Evolutionary conservation across 2,329 filamentous ascomycete species (phyloP), one percentile per base, ranked within the genome.

Genomic region (Botrytis fragariae): DNA sequence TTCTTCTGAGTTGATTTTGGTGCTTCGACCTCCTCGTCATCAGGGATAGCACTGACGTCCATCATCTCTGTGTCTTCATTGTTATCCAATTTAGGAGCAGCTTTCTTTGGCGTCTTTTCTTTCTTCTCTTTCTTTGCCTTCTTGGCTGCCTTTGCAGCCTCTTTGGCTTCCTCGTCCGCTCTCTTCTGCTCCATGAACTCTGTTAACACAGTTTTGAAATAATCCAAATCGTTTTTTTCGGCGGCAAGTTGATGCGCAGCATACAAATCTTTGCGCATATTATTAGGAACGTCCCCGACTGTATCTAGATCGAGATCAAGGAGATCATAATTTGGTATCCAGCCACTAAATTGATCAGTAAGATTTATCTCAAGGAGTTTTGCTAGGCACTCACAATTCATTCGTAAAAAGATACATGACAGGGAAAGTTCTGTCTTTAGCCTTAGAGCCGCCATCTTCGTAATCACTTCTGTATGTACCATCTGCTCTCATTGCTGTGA

Each of bases 321-420:
- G 54, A 99, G 87, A 74, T 93, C 91, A 35, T 90, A 92, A 83
- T 98, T 98, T 75, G 91, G 88, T 77, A 95, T 93, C 95, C 95
- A 99, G 54, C 93, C 93, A 84, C 96, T 99, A 78, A 73, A 74
- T 57, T 16, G 8, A 57, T 48, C 59, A 74, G 37, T 20, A 74
- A 65, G 16, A 59, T 67, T 78, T 72, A 77, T 75, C 59, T 54
- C 22, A 25, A 42, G n/a, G 29, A 25, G 54, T 57, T 57, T 25
- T 39, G 32, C 39, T n/a, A 44, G 45, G 37, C 48, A 90, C 95
- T 89, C 85, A 99, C 96, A 99, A 98, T 87, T 98, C 95, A 80
- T 98, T 98, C 54, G 95, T 97, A 76, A 90, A 87, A 69, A 98
- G 85, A 82, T 97, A 98, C 95, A 98, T 98, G 80, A 98, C 91